Conservation (phyloP, 129 eudicot species). For the Silybum marianum region DNA sequence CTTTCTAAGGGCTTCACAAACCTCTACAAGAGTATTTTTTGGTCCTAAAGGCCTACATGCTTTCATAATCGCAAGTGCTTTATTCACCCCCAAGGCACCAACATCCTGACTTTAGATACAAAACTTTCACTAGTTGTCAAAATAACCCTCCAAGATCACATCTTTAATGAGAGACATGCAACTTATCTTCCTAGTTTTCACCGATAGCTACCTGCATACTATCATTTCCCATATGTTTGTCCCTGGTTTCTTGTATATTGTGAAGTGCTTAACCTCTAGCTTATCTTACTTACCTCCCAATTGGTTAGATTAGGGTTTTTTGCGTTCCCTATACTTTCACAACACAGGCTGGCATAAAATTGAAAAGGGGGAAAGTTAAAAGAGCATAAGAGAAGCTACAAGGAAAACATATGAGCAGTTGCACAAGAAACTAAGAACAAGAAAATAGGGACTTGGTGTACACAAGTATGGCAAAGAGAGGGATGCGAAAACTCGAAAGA, state of each 20-base stretch:
- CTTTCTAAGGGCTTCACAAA: neutral
- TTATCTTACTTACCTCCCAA: neutral
- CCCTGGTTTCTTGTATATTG: neutral
- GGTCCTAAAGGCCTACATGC: neutral
- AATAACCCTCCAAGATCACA: neutral
- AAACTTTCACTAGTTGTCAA: neutral
- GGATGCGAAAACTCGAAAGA: neutral
- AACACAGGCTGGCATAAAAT: neutral
- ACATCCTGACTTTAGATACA: neutral
- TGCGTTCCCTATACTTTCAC: neutral
- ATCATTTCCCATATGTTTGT: neutral
- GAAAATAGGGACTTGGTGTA: neutral
- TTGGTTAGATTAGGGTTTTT: neutral
- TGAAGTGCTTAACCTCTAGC: neutral
- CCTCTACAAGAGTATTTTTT: neutral
- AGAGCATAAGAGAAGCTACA: neutral
- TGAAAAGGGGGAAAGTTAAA: neutral
- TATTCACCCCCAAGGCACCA: neutral
- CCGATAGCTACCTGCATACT: neutral
- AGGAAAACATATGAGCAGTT: neutral
- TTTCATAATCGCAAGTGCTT: neutral
- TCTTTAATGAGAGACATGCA: neutral
- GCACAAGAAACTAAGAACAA: neutral
- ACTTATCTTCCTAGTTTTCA: neutral
- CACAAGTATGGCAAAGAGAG: neutral